Conservation (phyloP, 2,329 filamentous ascomycete species). For the Metarhizium album region DNA sequence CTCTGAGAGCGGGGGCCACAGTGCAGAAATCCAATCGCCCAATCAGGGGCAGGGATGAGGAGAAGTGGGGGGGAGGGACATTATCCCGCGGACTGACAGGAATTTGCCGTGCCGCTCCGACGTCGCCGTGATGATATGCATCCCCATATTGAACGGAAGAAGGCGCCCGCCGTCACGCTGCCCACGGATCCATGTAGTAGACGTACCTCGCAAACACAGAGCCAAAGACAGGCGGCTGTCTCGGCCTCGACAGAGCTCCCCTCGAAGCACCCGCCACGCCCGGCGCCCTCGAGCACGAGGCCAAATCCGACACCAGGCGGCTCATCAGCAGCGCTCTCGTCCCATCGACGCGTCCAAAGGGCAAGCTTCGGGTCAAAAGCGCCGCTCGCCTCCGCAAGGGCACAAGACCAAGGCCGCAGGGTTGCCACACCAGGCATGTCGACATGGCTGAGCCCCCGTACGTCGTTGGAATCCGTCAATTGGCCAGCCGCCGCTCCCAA, state of each 20-base stretch:
- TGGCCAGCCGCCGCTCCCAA: not conserved
- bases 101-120: not conserved
- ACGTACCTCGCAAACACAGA: not conserved
- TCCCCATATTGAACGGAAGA: not conserved
- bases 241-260: not conserved
- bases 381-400: constrained; percentile 6
- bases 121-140: not conserved
- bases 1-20: not conserved
- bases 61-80: not conserved
- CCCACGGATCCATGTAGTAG: not conserved
- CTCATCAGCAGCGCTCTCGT: not conserved
- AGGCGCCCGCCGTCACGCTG: not conserved
- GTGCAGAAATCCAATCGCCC: not conserved
- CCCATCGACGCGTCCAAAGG: not conserved
- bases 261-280: not conserved
- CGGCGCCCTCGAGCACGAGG: not conserved
- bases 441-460: constrained; percentile 1
- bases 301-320: not conserved
- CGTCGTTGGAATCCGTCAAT: not conserved
- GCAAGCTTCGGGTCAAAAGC: constrained; percentile 7
- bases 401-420: constrained; percentile 5
- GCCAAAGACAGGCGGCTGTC: not conserved
- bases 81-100: no score
- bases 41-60: not conserved
- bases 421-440: constrained; percentile 12